Evolutionary conservation across 192 early-diverging fungal genomes (phyloP), one percentile per base, ranked within the genome.

Genomic region (Linnemannia zychae): DNA sequence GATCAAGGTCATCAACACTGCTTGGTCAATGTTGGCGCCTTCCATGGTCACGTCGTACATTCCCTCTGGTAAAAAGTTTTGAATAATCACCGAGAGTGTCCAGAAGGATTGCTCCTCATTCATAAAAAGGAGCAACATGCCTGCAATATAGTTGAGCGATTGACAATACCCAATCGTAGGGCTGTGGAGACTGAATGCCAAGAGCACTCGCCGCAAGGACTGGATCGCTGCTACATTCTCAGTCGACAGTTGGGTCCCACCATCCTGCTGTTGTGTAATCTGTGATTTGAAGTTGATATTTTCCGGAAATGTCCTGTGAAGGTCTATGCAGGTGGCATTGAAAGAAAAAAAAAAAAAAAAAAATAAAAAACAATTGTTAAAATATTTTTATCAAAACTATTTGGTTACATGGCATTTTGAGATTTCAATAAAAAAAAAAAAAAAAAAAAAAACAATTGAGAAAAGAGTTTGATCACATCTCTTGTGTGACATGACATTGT

Each of bases 121-220:
- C 71, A 90, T 84, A 72, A 95, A 92, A 12, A 97, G 82, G 18
- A 97, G 87, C 15, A 97, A 87, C 37, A 96, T 85, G 22, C 93
- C 96, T 44, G 88, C 95, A 67, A 97, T 86, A 67, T 95, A 96
- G 76, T 96, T 97, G 72, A 97, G 91, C 4, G 93, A 93, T 81
- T 97, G 96, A 80, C 95, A 96, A 88, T 97, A 97, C 12, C 96
- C 96, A 48, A 97, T 95, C 28, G 91, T 75, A 68, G 94, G 92
- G 67, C 92, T 93, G 79, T 95, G 92, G 34, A 92, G 24, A 48
- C 92, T 93, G 80, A 95, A 97, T 1, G 94, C 93, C 31, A 93
- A 87, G 0, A 97, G 88, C 4, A 97, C 90, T 3, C 93, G 91
- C 48, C 94, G 85, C 6, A 97, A 80, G 0, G 95, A 93, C 60